Percentiles rank a stretch among this genome's conserved stretches.
phyloP scores from a whole-genome alignment of 1,139 yeast genomes.

The Hemisphaericaspora lyxosophila region DNA sequence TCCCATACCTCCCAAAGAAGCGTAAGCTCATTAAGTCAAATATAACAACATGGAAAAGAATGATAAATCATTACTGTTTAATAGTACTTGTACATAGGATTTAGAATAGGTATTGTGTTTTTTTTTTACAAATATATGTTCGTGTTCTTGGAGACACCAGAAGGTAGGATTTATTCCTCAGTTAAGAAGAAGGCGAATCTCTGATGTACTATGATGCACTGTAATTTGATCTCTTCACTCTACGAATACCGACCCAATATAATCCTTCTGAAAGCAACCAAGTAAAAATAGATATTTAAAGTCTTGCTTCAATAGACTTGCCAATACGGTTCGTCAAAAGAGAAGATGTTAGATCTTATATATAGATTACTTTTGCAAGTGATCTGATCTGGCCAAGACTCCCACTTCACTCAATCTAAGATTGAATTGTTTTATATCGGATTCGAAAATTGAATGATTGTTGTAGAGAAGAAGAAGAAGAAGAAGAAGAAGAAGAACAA shows the following conservation, averaged over 20 bases:
- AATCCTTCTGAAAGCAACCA: background rate
- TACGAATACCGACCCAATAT: conserved; percentile 13
- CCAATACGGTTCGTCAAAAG: conserved; percentile 46
- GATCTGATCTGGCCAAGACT: conserved; percentile 21
- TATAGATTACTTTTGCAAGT: background rate
- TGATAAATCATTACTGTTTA: no score
- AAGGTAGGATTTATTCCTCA: conserved; percentile 27
- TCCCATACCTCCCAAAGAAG: background rate
- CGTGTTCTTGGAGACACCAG: conserved; percentile 58
- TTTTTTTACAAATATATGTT: no score
- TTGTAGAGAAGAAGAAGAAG: conserved; percentile 3
- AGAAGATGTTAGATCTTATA: conserved; percentile 35
- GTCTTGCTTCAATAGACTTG: conserved; percentile 39
- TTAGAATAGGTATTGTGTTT: no score
- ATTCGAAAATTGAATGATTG: conserved; percentile 9
- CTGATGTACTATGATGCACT: conserved; percentile 57
- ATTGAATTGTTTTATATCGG: conserved; percentile 5
- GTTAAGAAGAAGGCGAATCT: conserved; percentile 18
- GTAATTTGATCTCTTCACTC: conserved; percentile 10
- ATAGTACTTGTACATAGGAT: conserved; percentile 1
- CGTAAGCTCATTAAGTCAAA: background rate
- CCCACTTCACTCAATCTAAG: conserved; percentile 1
- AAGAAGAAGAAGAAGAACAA: background rate
- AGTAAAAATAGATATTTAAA: conserved; percentile 9
- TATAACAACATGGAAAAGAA: no score